phyloP scores from a whole-genome alignment of 192 early-diverging fungal genomes.

The Gonapodya prolifera region DNA sequence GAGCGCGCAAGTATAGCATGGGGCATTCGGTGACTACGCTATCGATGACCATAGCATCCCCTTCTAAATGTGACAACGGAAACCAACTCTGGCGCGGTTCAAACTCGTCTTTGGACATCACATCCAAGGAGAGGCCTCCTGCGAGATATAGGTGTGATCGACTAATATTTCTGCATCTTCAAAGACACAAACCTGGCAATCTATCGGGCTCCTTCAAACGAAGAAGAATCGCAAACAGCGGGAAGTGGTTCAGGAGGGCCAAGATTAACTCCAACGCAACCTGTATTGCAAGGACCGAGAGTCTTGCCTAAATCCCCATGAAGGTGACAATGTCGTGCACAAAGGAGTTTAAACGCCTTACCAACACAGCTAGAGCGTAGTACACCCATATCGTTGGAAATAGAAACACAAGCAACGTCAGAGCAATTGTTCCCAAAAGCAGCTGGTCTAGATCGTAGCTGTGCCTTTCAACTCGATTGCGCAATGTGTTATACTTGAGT shows the following conservation, averaged over 20 bases:
- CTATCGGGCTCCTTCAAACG: slow-evolving; percentile 74
- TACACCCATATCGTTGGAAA: slow-evolving; percentile 93
- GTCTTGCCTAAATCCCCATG: slow-evolving; percentile 5
- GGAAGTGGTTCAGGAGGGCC: slow-evolving; percentile 91
- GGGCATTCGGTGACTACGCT: too few species aligned
- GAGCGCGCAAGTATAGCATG: too few species aligned
- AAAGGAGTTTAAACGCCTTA: too few species aligned
- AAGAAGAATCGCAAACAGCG: slow-evolving; percentile 84
- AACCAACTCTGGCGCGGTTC: too few species aligned
- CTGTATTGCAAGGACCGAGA: slow-evolving; percentile 68
- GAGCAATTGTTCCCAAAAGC: slow-evolving; percentile 83
- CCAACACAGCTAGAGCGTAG: slow-evolving; percentile 78
- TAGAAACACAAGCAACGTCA: slow-evolving; percentile 83
- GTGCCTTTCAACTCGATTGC: slow-evolving; percentile 84
- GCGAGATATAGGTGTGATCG: neutral
- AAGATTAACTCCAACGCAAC: slow-evolving; percentile 71
- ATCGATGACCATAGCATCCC: too few species aligned
- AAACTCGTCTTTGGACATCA: neutral
- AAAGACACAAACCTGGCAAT: slow-evolving; percentile 50
- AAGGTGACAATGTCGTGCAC: neutral
- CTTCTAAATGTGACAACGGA: too few species aligned
- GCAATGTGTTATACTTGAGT: slow-evolving; percentile 70
- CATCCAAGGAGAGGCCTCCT: neutral
- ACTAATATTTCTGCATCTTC: neutral
- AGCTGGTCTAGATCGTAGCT: slow-evolving; percentile 94